Conservation (phyloP, 345 rosid species). For the Gynandropsis gynandra region DNA sequence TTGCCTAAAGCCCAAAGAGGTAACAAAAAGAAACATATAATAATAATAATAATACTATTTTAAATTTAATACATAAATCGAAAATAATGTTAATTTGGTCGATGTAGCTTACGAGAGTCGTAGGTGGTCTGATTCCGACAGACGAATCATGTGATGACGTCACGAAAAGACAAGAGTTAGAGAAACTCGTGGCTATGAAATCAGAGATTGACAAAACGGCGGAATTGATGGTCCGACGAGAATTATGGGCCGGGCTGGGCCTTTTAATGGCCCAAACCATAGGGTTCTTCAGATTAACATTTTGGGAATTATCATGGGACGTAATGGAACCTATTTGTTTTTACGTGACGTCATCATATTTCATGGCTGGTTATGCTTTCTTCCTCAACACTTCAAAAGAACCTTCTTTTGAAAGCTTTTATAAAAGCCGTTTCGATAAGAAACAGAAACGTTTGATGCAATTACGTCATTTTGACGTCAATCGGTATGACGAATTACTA, state of each 20-base stretch:
- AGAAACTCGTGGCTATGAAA: conserved; percentile 48
- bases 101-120: conserved; percentile 59
- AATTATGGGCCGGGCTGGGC: conserved; percentile 74
- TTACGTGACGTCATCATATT: conserved; percentile 67
- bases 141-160: conserved; percentile 29
- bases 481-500: conserved; percentile 46
- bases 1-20: conserved; percentile 73
- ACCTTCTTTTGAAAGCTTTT: conserved; percentile 86
- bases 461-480: conserved; percentile 38
- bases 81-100: neutral
- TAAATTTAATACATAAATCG: neutral
- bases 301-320: conserved; percentile 99
- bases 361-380: conserved; percentile 70
- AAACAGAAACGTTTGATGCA: conserved; percentile 57
- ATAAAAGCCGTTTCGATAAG: conserved; percentile 53
- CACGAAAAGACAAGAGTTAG: conserved; percentile 52
- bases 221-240: conserved; percentile 48
- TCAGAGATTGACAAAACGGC: conserved; percentile 52
- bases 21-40: conserved; percentile 24
- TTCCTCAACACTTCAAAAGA: conserved; percentile 80
- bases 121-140: conserved; percentile 59
- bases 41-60: no score
- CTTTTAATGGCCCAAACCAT: conserved; percentile 62
- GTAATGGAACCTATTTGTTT: conserved; percentile 99
- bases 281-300: conserved; percentile 84